phyloP scores from a whole-genome alignment of 805 yeast species.

The Metschnikowia proteae region DNA sequence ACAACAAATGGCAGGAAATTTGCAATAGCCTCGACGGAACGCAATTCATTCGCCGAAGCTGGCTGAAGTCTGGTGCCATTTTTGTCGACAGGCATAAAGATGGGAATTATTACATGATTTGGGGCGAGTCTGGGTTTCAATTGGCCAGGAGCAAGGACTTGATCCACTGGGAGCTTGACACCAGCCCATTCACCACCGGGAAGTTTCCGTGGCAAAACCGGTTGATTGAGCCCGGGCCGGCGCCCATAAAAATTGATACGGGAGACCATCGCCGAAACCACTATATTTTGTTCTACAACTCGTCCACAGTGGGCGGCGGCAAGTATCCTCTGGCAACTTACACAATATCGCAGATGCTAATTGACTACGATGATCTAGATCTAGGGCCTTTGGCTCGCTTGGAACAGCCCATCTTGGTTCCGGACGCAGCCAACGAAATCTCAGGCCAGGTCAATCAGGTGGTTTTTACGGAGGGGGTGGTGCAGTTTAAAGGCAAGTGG shows the following conservation, averaged over 20 bases:
- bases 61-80: conserved; percentile 44
- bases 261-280: conserved; percentile 23
- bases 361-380: conserved; percentile 35
- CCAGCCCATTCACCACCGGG: conserved; percentile 26
- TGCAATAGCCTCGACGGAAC: conserved; percentile 24
- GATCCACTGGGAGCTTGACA: conserved; percentile 30
- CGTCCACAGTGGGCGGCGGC: conserved; percentile 37
- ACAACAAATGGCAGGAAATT: conserved; percentile 30
- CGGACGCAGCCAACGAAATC: conserved; percentile 32
- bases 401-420: conserved; percentile 34
- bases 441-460: conserved; percentile 40
- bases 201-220: conserved; percentile 30
- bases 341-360: conserved; percentile 37
- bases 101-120: conserved; percentile 40
- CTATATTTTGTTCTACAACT: conserved; percentile 37
- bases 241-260: conserved; percentile 34
- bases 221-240: conserved; percentile 41
- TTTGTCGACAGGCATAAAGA: conserved; percentile 30
- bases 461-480: conserved; percentile 42
- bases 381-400: conserved; percentile 37
- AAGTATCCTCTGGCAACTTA: conserved; percentile 30
- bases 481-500: conserved; percentile 41
- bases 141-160: conserved; percentile 35
- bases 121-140: conserved; percentile 41
- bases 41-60: conserved; percentile 26